Evolutionary conservation across 805 yeast genomes (phyloP).

Genomic region (Barnettozyma californica): DNA sequence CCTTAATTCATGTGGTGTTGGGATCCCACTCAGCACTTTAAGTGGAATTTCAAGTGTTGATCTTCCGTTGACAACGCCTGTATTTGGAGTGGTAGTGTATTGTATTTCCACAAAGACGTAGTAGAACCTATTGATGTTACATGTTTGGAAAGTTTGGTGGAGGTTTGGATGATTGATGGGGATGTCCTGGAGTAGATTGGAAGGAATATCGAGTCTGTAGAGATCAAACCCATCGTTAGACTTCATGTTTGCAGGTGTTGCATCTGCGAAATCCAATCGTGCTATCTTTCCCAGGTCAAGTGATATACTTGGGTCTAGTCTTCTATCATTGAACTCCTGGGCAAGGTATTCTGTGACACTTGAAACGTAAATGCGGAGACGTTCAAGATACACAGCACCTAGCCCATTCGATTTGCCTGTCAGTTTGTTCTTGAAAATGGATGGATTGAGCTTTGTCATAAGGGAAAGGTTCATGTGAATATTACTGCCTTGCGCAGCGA

Average conservation of each 20-base stretch:
- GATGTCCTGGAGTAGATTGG: background rate
- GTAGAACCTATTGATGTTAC: constrained; percentile 49
- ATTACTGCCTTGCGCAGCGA: background rate
- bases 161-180: background rate
- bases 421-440: background rate
- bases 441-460: constrained; percentile 2
- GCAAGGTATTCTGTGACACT: background rate
- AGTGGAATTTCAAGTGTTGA: background rate
- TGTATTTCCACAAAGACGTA: constrained; percentile 31
- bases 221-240: background rate
- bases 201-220: constrained; percentile 4
- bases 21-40: background rate
- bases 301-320: background rate
- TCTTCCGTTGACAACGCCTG: background rate
- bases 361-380: background rate
- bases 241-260: background rate
- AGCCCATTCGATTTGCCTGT: constrained; percentile 1
- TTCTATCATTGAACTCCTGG: background rate
- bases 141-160: constrained; percentile 40
- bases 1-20: background rate
- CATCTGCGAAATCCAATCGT: constrained; percentile 1
- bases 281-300: background rate
- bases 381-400: constrained; percentile 6
- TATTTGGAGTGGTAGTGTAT: constrained; percentile 10
- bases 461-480: constrained; percentile 14